Evolutionary conservation across 164 flowering plant species (phyloP).

Genomic region (Macadamia integrifolia): DNA sequence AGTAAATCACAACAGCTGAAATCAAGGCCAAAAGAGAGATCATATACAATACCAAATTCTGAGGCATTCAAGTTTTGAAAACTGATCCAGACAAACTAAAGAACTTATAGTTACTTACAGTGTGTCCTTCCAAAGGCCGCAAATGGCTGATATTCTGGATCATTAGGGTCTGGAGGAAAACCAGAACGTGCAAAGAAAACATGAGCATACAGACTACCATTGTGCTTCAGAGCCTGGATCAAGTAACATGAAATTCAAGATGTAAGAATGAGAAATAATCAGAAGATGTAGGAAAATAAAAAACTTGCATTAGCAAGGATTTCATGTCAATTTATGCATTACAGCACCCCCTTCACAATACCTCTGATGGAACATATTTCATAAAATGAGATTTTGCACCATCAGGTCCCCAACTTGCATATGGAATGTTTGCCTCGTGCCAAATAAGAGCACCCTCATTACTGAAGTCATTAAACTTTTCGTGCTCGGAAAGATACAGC

Average conservation of each 20-base stretch:
- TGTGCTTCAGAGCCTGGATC: conserved; percentile 69
- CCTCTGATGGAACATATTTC: conserved; percentile 81
- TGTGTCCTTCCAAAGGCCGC: conserved; percentile 73
- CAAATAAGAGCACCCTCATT: conserved; percentile 75
- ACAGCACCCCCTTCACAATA: conserved; percentile 16
- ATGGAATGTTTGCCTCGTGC: conserved; percentile 91
- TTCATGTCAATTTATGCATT: background rate
- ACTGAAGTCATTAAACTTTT: conserved; percentile 74
- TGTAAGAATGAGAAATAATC: background rate
- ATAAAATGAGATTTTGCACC: conserved; percentile 57
- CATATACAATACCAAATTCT: background rate
- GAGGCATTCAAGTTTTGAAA: background rate
- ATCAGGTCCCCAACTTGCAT: conserved; percentile 83
- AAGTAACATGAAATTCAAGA: background rate
- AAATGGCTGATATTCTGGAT: conserved; percentile 77
- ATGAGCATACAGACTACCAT: conserved; percentile 90
- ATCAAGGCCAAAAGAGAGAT: conserved; percentile 10
- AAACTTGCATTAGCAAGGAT: background rate
- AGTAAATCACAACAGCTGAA: conserved; percentile 67
- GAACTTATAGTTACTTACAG: conserved; percentile 31
- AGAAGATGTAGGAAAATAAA: background rate
- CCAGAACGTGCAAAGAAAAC: conserved; percentile 94
- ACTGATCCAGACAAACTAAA: too few species aligned
- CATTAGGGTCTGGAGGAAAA: conserved; percentile 79
- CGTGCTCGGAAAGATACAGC: conserved; percentile 76